Evolutionary conservation across 148 eudicot species (phyloP).

Genomic region (Vaccinium myrtillus): DNA sequence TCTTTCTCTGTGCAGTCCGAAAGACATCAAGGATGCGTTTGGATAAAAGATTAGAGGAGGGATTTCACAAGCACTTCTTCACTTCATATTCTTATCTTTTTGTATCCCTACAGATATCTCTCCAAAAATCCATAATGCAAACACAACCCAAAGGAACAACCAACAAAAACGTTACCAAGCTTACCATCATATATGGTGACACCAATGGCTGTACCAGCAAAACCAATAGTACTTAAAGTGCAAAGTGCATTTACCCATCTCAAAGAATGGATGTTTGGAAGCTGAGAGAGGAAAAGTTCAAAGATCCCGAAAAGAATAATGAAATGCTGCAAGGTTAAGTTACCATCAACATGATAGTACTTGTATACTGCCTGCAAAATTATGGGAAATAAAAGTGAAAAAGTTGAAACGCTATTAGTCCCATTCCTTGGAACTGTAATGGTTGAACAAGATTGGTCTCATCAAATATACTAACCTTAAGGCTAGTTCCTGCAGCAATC

Average conservation of each 20-base stretch:
- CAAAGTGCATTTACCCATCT: slow-evolving; percentile 47
- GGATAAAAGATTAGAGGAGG: background rate
- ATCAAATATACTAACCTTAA: slow-evolving; percentile 28
- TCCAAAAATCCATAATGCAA: background rate
- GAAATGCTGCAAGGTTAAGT: slow-evolving; percentile 45
- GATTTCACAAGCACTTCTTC: background rate
- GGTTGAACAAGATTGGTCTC: background rate
- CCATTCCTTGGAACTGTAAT: background rate
- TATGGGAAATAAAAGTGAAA: background rate
- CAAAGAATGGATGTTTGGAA: slow-evolving; percentile 40
- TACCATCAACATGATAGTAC: slow-evolving; percentile 33
- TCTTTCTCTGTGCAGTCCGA: background rate
- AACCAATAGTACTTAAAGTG: slow-evolving; percentile 40
- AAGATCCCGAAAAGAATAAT: slow-evolving; percentile 39
- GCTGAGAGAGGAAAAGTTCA: slow-evolving; percentile 44
- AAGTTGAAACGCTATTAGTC: background rate
- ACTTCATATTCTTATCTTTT: background rate
- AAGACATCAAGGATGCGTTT: background rate
- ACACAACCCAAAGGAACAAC: background rate
- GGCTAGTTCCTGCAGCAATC: slow-evolving; percentile 55
- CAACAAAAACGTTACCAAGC: background rate
- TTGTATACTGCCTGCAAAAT: slow-evolving; percentile 42
- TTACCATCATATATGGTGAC: slow-evolving; percentile 40
- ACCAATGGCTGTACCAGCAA: slow-evolving; percentile 46
- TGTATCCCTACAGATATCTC: background rate